These are phyloP conservation scores for Aureobasidium subglaciale DNA, from an alignment of 2,329 filamentous ascomycete species.

Conservation along the genomic window DNA sequence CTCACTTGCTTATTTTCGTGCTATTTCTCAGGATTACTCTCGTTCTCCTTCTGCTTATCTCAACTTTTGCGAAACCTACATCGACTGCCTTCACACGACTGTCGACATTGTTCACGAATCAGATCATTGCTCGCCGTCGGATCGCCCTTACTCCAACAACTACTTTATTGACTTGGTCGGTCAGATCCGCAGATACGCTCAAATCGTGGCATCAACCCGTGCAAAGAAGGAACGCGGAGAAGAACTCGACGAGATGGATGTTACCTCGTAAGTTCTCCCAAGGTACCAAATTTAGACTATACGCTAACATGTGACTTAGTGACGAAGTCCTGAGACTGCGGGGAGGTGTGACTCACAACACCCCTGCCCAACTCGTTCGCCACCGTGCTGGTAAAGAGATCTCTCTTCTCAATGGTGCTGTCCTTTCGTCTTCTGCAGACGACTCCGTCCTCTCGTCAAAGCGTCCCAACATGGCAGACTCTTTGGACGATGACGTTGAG, in stretches of 20 bases:
- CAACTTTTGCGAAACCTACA: conserved; percentile 82
- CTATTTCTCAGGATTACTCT: conserved; percentile 63
- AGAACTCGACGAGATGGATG: conserved; percentile 45
- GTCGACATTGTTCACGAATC: conserved; percentile 78
- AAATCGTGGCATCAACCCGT: conserved; percentile 70
- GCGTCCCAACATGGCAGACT: conserved; percentile 52
- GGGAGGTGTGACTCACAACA: conserved; percentile 73
- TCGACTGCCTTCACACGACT: conserved; percentile 82
- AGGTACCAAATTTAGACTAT: not conserved
- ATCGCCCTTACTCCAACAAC: conserved; percentile 88
- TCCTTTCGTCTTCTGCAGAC: conserved; percentile 30
- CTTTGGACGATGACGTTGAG: conserved; percentile 74
- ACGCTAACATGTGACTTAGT: conserved; percentile 31
- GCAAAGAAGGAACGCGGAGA: conserved; percentile 55
- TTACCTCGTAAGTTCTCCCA: conserved; percentile 37
- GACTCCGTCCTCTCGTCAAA: conserved; percentile 34
- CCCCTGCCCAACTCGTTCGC: conserved; percentile 75
- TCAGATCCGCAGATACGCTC: conserved; percentile 73
- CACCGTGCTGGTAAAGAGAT: conserved; percentile 73
- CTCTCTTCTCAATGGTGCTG: conserved; percentile 52
- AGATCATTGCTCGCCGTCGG: conserved; percentile 75
- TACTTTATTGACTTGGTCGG: conserved; percentile 96
- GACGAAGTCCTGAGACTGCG: conserved; percentile 70
- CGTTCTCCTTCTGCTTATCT: conserved; percentile 68
- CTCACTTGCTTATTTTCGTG: conserved; percentile 61